These are phyloP conservation scores for Coemansia sp. DNA, from an alignment of 192 early-diverging fungal species.

Conservation along the genomic window DNA sequence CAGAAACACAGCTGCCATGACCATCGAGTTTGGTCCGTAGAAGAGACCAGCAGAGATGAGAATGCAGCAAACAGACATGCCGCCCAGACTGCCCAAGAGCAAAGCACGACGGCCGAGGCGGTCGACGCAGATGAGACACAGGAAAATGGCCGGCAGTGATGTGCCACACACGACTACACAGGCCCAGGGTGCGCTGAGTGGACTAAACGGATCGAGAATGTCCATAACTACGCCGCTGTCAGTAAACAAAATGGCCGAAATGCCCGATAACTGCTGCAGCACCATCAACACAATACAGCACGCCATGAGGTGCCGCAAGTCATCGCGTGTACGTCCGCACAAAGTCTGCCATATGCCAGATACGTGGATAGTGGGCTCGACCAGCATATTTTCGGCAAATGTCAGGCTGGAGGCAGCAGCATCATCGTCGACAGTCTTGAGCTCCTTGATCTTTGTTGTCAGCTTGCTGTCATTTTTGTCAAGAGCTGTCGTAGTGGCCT, in stretches of 20 bases:
- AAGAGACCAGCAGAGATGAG: constrained; percentile 61
- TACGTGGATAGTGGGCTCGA: constrained; percentile 1
- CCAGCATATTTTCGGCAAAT: constrained; percentile 3
- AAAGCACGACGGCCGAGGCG: constrained; percentile 66
- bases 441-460: constrained; percentile 17
- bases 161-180: constrained; percentile 62
- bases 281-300: constrained; percentile 61
- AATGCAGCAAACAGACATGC: constrained; percentile 60
- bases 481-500: background rate
- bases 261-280: constrained; percentile 71
- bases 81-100: constrained; percentile 61
- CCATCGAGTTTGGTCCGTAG: constrained; percentile 51
- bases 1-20: constrained; percentile 62
- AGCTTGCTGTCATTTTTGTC: constrained; percentile 17
- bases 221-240: constrained; percentile 54
- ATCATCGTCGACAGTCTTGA: background rate
- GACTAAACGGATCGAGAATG: constrained; percentile 62
- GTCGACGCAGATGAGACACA: constrained; percentile 65
- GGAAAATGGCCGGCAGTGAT: constrained; percentile 59
- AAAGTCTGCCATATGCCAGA: constrained; percentile 28
- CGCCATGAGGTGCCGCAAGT: constrained; percentile 49
- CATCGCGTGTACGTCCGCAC: constrained; percentile 32
- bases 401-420: constrained; percentile 17
- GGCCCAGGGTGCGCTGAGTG: constrained; percentile 26
- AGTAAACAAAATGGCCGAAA: constrained; percentile 69